Conservation (phyloP, 225 moss, liverwort and hornwort genomes). For the Marchantia polymorpha region DNA sequence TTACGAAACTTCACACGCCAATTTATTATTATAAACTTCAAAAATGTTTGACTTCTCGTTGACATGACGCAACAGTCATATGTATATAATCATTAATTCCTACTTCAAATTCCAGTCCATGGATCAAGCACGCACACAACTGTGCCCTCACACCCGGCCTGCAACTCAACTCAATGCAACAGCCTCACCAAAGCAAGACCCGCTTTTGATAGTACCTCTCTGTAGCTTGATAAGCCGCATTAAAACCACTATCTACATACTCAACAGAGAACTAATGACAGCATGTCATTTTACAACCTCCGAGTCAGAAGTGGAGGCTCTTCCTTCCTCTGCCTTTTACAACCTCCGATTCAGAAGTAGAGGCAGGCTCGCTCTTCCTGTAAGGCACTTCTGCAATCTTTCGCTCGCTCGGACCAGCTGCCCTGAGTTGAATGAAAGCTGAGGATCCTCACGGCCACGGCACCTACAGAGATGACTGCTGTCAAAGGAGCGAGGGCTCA, state of each 20-base stretch:
- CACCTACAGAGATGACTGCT: conserved; percentile 6
- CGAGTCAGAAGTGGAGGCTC: conserved; percentile 23
- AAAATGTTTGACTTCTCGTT: conserved; percentile 26
- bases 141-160: conserved; percentile 8
- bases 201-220: conserved; percentile 16
- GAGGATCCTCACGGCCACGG: background rate
- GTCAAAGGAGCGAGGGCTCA: background rate
- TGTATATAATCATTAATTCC: conserved; percentile 11
- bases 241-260: conserved; percentile 24
- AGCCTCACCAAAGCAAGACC: conserved; percentile 21
- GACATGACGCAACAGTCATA: conserved; percentile 8
- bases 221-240: conserved; percentile 26
- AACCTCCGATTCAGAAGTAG: background rate
- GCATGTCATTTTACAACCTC: conserved; percentile 31
- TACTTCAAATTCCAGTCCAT: conserved; percentile 16
- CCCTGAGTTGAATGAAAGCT: background rate
- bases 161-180: conserved; percentile 26
- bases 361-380: background rate
- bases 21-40: conserved; percentile 22
- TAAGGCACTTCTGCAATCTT: conserved; percentile 9
- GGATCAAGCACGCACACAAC: conserved; percentile 14
- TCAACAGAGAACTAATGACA: conserved; percentile 28
- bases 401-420: conserved; percentile 11
- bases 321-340: background rate
- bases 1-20: conserved; percentile 12